Conservation (phyloP, 495 filamentous ascomycete genomes). For the Lepidopterella palustris region DNA sequence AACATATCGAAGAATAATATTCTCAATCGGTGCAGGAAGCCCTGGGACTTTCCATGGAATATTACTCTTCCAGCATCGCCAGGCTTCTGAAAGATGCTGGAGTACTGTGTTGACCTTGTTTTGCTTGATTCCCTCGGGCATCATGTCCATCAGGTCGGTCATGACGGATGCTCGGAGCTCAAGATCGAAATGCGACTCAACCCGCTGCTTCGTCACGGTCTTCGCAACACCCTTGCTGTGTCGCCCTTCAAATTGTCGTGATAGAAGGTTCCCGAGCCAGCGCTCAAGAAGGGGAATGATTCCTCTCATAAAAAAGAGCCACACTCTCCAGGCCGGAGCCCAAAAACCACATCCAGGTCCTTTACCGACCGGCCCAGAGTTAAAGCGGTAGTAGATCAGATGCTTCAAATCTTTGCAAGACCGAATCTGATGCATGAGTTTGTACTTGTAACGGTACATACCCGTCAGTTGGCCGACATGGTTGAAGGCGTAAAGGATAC, state of each 20-base stretch:
- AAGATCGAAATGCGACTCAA: conserved; percentile 97
- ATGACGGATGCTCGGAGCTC: conserved; percentile 97
- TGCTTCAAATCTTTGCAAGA: conserved; percentile 99
- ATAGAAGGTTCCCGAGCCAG: conserved; percentile 95
- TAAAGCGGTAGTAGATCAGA: conserved; percentile 98
- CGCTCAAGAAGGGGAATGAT: conserved; percentile 95
- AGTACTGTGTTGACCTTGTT: conserved; percentile 98
- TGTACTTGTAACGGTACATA: conserved; percentile 99
- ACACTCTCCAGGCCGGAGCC: conserved; percentile 98
- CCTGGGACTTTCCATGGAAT: conserved; percentile 99
- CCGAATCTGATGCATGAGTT: conserved; percentile 99
- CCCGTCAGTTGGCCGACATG: conserved; percentile 98
- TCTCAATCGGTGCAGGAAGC: conserved; percentile 92
- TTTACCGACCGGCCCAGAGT: conserved; percentile 94
- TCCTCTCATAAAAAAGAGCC: conserved; percentile 99
- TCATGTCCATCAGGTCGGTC: conserved; percentile 99
- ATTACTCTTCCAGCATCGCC: conserved; percentile 99
- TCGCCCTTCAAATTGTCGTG: conserved; percentile 95
- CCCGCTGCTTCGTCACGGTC: conserved; percentile 97
- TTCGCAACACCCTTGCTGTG: conserved; percentile 99
- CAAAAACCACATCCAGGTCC: conserved; percentile 98
- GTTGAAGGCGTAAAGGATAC: conserved; percentile 98
- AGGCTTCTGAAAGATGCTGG: conserved; percentile 95
- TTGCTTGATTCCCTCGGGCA: conserved; percentile 99
- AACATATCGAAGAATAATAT: conserved; percentile 95